These are phyloP conservation scores for Phytopythium delawarense DNA, from an alignment of 352 stramenopile species.

Conservation along the genomic window DNA sequence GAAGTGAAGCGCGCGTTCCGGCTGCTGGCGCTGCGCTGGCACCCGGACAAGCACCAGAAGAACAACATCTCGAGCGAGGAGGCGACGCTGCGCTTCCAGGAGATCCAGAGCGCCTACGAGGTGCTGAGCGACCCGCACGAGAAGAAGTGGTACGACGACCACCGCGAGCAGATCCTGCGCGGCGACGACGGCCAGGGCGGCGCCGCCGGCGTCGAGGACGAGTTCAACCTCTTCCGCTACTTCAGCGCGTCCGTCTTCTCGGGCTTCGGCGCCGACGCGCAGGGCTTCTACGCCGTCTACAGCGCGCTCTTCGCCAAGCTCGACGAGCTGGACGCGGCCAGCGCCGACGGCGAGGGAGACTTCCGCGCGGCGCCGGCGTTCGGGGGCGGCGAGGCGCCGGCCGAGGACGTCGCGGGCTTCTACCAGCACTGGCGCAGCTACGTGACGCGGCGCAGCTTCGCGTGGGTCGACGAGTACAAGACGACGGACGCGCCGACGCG, in stretches of 20 bases:
- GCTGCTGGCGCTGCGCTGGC: conserved; percentile 69
- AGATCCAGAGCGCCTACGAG: conserved; percentile 85
- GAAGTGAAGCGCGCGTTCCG: conserved; percentile 83
- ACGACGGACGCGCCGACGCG: conserved; percentile 75
- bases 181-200: conserved; percentile 42
- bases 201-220: conserved; percentile 27
- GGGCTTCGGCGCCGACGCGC: conserved; percentile 68
- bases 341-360: conserved; percentile 13
- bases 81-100: conserved; percentile 77
- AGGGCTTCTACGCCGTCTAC: conserved; percentile 81
- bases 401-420: conserved; percentile 60
- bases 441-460: conserved; percentile 64
- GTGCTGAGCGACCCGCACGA: conserved; percentile 83
- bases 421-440: conserved; percentile 83
- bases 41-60: conserved; percentile 84
- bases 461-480: conserved; percentile 82
- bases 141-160: conserved; percentile 88
- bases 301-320: conserved; percentile 73
- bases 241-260: conserved; percentile 75
- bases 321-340: conserved; percentile 46
- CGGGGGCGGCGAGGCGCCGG: conserved; percentile 31
- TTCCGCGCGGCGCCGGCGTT: conserved; percentile 36
- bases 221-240: conserved; percentile 74
- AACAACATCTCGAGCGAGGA: conserved; percentile 69
- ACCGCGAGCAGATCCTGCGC: conserved; percentile 84